Evolutionary conservation across 805 yeast genomes (phyloP).

Genomic region (Candida jianshihensis): DNA sequence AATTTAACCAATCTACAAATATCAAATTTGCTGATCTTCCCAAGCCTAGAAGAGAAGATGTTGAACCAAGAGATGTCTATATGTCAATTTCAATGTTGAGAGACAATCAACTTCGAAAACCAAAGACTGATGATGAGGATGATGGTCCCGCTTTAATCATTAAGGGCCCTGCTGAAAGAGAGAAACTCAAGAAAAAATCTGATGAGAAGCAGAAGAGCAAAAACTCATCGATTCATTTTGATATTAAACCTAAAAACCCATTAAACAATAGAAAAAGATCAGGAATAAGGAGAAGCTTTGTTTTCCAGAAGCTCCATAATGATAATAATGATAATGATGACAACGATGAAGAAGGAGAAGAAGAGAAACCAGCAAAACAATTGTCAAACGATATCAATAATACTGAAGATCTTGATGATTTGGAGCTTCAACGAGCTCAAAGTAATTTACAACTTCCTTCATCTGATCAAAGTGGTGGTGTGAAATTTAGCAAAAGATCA

Average conservation of each 20-base stretch:
- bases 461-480: slow-evolving; percentile 28
- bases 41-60: slow-evolving; percentile 31
- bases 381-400: slow-evolving; percentile 1
- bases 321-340: slow-evolving; percentile 2
- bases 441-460: slow-evolving; percentile 31
- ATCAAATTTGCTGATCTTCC: slow-evolving; percentile 21
- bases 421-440: slow-evolving; percentile 22
- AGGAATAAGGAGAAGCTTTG: slow-evolving; percentile 14
- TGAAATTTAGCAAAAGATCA: slow-evolving; percentile 35
- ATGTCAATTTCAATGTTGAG: slow-evolving; percentile 79
- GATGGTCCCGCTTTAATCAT: slow-evolving; percentile 77
- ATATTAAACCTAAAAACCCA: slow-evolving; percentile 15
- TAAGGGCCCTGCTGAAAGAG: slow-evolving; percentile 71
- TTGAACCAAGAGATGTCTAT: slow-evolving; percentile 79
- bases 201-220: slow-evolving; percentile 18
- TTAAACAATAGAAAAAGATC: slow-evolving; percentile 9
- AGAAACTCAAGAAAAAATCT: slow-evolving; percentile 19
- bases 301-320: slow-evolving; percentile 1
- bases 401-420: slow-evolving; percentile 15
- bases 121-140: slow-evolving; percentile 37
- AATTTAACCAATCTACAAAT: slow-evolving; percentile 1
- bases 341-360: slow-evolving; percentile 2
- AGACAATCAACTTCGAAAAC: slow-evolving; percentile 34
- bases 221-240: slow-evolving; percentile 24
- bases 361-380: no score